Conservation (phyloP, 768 basidiomycete species). For the Galerina sulciceps region DNA sequence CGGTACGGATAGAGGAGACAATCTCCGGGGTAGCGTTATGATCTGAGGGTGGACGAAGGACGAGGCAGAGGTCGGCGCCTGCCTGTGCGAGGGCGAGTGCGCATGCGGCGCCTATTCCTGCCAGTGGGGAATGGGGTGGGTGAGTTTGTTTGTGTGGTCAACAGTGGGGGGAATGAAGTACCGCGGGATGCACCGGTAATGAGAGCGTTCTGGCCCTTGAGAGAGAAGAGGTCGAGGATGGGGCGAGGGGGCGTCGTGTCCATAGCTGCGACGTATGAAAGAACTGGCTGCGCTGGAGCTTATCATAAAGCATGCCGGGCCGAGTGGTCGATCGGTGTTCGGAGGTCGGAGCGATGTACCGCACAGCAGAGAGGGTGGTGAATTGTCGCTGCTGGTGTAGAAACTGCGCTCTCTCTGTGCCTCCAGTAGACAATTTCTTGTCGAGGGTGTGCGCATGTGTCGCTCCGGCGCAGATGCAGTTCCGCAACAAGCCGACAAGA, state of each 20-base stretch:
- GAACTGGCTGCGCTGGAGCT: slow-evolving; percentile 3
- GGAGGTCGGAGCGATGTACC: slow-evolving; percentile 18
- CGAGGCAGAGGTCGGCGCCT: slow-evolving; percentile 50
- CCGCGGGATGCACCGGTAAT: slow-evolving; percentile 84
- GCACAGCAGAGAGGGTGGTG: no score
- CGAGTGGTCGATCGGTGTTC: neutral
- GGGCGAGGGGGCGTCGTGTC: slow-evolving; percentile 54
- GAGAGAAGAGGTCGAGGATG: slow-evolving; percentile 66
- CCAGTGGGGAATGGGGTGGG: neutral
- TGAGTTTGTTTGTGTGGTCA: neutral
- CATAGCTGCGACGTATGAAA: slow-evolving; percentile 38
- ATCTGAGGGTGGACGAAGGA: slow-evolving; percentile 36
- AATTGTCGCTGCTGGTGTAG: no score
- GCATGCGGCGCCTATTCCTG: slow-evolving; percentile 56
- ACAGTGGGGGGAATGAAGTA: slow-evolving; percentile 27
- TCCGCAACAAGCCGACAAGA: neutral
- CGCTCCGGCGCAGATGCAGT: no score
- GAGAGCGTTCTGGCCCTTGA: slow-evolving; percentile 69
- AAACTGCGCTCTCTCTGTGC: no score
- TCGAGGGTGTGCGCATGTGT: no score
- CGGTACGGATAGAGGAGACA: slow-evolving; percentile 29
- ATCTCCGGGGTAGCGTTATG: slow-evolving; percentile 4
- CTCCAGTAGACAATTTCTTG: no score
- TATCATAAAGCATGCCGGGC: slow-evolving; percentile 1
- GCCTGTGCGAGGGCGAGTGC: slow-evolving; percentile 54